These are phyloP conservation scores for Cutaneotrichosporon sp. DNA, from an alignment of 1,284 basidiomycete species.

Conservation along the genomic window DNA sequence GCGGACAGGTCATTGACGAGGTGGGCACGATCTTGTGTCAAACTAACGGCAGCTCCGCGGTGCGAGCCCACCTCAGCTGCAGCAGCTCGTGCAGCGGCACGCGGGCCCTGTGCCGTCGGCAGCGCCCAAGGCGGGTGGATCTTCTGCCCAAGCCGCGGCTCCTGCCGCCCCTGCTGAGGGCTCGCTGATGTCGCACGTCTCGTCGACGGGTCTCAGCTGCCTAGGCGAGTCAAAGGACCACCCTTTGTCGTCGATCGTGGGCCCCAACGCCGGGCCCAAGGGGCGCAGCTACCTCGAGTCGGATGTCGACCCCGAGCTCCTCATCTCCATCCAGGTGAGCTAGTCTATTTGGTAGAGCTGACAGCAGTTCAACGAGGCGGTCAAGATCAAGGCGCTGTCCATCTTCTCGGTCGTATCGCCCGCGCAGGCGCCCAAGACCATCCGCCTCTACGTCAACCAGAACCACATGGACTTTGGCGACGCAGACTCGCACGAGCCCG, in stretches of 20 bases:
- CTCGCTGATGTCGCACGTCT: constrained; percentile 45
- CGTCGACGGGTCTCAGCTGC: constrained; percentile 60
- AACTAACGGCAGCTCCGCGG: constrained; percentile 41
- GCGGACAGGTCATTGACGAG: constrained; percentile 49
- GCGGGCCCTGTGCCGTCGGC: constrained; percentile 20
- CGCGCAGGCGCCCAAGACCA: constrained; percentile 62
- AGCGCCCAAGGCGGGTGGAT: constrained; percentile 4
- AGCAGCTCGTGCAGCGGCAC: constrained; percentile 19
- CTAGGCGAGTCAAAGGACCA: constrained; percentile 69
- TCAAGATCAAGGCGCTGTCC: constrained; percentile 69
- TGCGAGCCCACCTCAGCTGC: constrained; percentile 47
- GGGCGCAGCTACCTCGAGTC: constrained; percentile 67
- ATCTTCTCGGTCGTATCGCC: constrained; percentile 59
- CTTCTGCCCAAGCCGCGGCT: constrained; percentile 15
- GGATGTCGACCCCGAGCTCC: constrained; percentile 72
- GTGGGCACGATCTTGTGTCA: constrained; percentile 21
- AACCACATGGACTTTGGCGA: constrained; percentile 65
- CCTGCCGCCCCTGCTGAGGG: constrained; percentile 25
- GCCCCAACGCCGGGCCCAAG: constrained; percentile 54
- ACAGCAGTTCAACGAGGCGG: constrained; percentile 71
- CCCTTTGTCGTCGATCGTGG: constrained; percentile 63
- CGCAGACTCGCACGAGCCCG: constrained; percentile 46
- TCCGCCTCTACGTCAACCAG: constrained; percentile 66
- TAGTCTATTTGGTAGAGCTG: background rate
- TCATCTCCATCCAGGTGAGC: constrained; percentile 67